Conservation (phyloP, 208 protist genomes). For the Leishmania tarentolae region DNA sequence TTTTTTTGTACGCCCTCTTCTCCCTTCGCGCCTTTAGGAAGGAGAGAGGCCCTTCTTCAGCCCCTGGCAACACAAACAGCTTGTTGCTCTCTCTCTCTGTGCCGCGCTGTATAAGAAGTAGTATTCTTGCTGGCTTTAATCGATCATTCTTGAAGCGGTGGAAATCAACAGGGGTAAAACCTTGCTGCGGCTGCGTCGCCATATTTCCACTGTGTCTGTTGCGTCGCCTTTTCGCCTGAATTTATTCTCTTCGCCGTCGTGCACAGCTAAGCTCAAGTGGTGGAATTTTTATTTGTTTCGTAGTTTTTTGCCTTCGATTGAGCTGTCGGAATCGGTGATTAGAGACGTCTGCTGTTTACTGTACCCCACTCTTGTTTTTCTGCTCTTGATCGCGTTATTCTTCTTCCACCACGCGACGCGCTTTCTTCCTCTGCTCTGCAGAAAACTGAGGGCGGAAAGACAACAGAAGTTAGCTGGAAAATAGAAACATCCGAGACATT, state of each 20-base stretch:
- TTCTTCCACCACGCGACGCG: background rate
- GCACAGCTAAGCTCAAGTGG: background rate
- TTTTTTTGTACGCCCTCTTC: background rate
- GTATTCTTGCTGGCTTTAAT: background rate
- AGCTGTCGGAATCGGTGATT: background rate
- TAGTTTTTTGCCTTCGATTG: background rate
- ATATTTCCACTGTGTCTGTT: background rate
- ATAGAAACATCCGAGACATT: background rate
- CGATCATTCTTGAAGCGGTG: background rate
- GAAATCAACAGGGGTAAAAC: background rate
- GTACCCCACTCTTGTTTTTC: constrained; percentile 1
- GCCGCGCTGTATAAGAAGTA: background rate
- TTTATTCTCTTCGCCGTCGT: background rate
- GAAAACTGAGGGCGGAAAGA: background rate
- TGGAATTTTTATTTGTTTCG: background rate
- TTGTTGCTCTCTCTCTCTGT: background rate
- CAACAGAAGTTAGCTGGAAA: background rate
- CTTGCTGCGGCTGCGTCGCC: background rate
- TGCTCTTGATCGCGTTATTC: constrained; percentile 5
- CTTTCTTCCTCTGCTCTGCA: background rate
- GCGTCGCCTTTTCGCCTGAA: background rate
- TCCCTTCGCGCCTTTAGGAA: background rate
- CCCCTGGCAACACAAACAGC: background rate
- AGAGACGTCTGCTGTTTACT: background rate
- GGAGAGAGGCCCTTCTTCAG: background rate